Conservation (phyloP, 2,329 filamentous ascomycete genomes). For the Karstenula rhodostoma region DNA sequence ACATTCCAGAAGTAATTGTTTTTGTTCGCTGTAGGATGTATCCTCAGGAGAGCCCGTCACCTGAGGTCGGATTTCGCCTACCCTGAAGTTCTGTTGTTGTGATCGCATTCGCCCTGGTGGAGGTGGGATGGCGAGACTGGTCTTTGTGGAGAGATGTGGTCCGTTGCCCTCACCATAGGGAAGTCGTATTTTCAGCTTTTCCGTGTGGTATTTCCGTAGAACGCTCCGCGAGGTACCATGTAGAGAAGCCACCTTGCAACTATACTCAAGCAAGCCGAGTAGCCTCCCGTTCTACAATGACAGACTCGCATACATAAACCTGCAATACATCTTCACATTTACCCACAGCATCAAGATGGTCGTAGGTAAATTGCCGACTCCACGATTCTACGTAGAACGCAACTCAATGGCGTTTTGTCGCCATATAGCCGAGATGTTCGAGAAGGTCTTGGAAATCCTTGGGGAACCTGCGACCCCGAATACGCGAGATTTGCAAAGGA, state of each 20-base stretch:
- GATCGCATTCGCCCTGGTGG: not conserved
- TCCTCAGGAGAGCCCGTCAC: not conserved
- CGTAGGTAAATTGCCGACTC: not conserved
- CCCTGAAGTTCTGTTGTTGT: not conserved
- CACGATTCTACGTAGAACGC: not conserved
- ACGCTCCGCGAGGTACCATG: not conserved
- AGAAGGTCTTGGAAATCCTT: not conserved
- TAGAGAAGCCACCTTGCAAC: too few species aligned
- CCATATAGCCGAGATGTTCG: not conserved
- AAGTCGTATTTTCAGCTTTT: not conserved
- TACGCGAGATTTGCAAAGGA: not conserved
- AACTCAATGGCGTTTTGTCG: not conserved
- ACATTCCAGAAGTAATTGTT: not conserved
- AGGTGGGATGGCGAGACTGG: not conserved
- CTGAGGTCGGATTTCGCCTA: not conserved
- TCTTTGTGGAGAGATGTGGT: not conserved
- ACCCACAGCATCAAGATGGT: too few species aligned
- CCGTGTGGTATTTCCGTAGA: not conserved
- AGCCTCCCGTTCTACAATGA: too few species aligned
- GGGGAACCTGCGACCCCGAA: not conserved
- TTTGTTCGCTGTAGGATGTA: not conserved
- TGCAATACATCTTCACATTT: not conserved
- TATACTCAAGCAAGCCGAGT: too few species aligned
- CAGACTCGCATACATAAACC: not conserved
- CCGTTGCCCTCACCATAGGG: not conserved